phyloP scores from a whole-genome alignment of 768 basidiomycete genomes.

The Infundibulicybe gibba region DNA sequence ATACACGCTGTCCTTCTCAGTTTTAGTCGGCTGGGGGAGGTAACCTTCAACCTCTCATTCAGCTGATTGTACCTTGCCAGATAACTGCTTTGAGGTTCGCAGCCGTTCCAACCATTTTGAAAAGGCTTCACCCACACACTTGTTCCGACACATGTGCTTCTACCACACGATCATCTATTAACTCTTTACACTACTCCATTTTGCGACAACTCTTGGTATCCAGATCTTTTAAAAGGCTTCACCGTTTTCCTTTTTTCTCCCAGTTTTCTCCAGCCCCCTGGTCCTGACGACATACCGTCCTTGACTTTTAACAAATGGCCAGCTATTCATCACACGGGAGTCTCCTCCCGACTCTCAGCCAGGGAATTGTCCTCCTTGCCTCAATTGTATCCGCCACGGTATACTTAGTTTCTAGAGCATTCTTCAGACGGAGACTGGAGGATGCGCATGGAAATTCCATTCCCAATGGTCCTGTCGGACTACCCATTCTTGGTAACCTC shows the following conservation, averaged over 20 bases:
- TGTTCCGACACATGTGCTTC: too few relatives aligned
- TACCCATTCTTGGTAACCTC: conserved; percentile 4
- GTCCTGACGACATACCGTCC: not conserved
- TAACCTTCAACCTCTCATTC: too few relatives aligned
- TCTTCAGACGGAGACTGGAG: conserved; percentile 6
- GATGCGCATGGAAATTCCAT: conserved; percentile 6
- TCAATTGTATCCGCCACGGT: conserved; percentile 19
- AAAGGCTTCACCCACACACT: too few relatives aligned
- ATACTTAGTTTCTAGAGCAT: conserved; percentile 11
- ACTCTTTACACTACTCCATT: too few relatives aligned
- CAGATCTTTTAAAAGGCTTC: not conserved
- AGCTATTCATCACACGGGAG: not conserved
- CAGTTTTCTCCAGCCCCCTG: conserved; percentile 1
- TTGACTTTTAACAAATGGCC: not conserved
- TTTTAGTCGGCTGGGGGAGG: too few relatives aligned
- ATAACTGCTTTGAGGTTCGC: too few relatives aligned
- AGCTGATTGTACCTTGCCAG: too few relatives aligned
- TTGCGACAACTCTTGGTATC: too few relatives aligned
- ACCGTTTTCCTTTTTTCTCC: not conserved
- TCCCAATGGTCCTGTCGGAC: conserved; percentile 4
- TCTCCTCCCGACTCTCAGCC: conserved; percentile 9
- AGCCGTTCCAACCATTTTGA: too few relatives aligned
- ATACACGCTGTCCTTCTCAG: too few relatives aligned
- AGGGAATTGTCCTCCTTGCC: conserved; percentile 15
- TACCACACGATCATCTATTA: too few relatives aligned